These are phyloP conservation scores for Bruguiera parviflora DNA, from an alignment of 345 rosid genomes.

Conservation along the genomic window DNA sequence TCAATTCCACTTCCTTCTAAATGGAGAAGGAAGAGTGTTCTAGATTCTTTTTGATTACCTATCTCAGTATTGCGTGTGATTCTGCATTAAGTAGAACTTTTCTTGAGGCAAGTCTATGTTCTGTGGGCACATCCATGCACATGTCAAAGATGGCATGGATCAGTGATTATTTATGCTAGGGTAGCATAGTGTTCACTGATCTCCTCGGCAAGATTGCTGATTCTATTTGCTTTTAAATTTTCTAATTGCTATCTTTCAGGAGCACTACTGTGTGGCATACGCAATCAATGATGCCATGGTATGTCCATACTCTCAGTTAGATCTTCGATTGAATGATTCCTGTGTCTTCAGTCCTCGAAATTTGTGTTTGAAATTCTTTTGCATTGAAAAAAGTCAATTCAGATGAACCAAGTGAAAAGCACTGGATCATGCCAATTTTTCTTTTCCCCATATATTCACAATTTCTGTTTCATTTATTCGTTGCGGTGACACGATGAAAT, in stretches of 20 bases:
- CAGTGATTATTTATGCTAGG: not conserved
- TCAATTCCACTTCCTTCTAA: conserved; percentile 17
- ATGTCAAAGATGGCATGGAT: not conserved
- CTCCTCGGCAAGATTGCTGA: conserved; percentile 3
- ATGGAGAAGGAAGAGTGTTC: conserved; percentile 7
- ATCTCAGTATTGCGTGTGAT: not conserved
- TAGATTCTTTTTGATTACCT: conserved; percentile 9
- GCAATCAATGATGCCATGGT: conserved; percentile 89
- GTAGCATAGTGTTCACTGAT: conserved; percentile 11
- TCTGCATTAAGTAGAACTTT: conserved; percentile 10
- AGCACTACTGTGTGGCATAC: conserved; percentile 76
- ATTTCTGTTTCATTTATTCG: not conserved
- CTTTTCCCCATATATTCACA: not conserved
- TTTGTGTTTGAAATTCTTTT: not conserved
- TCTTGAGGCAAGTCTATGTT: not conserved
- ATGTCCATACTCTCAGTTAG: conserved; percentile 30
- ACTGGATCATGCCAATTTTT: too few species aligned
- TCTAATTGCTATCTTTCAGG: conserved; percentile 49
- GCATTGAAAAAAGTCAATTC: too few species aligned
- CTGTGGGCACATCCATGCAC: not conserved
- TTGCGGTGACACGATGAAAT: not conserved
- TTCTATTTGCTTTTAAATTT: conserved; percentile 7
- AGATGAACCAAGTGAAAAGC: too few species aligned
- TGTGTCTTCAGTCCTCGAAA: not conserved
- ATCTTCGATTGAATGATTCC: not conserved